Evolutionary conservation across 2,329 filamentous ascomycete species (phyloP).

Genomic region (Grosmannia huntii): DNA sequence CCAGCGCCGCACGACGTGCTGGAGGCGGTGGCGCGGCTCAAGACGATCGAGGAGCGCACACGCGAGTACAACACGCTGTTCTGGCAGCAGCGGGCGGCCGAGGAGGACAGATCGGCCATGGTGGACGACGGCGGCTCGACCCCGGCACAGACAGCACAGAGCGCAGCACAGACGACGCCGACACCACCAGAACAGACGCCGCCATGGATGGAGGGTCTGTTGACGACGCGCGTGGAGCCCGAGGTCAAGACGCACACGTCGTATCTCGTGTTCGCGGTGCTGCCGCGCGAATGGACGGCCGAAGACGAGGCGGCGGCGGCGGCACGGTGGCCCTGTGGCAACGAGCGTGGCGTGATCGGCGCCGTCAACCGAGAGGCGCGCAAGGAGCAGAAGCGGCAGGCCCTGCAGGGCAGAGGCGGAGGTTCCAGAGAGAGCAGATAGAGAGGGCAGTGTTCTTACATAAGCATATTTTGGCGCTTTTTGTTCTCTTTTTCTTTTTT

Average conservation of each 20-base stretch:
- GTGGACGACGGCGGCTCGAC: slow-evolving; percentile 6
- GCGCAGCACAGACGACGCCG: neutral
- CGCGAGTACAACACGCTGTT: slow-evolving; percentile 38
- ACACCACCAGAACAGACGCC: neutral
- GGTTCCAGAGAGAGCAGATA: neutral
- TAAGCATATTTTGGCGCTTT: neutral
- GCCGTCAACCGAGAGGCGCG: slow-evolving; percentile 39
- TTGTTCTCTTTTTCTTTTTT: no score
- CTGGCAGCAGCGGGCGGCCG: slow-evolving; percentile 8
- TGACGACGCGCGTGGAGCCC: slow-evolving; percentile 70
- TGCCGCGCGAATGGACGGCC: slow-evolving; percentile 76
- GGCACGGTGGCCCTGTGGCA: slow-evolving; percentile 49
- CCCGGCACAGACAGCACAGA: neutral
- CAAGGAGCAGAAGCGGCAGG: slow-evolving; percentile 43
- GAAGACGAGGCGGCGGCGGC: slow-evolving; percentile 63
- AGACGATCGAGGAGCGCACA: slow-evolving; percentile 58
- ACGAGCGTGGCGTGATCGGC: slow-evolving; percentile 38
- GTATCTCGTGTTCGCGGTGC: slow-evolving; percentile 85
- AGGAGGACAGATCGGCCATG: slow-evolving; percentile 6
- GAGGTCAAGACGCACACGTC: slow-evolving; percentile 94
- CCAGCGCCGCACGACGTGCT: slow-evolving; percentile 58
- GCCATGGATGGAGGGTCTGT: slow-evolving; percentile 57
- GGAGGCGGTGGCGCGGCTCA: slow-evolving; percentile 63
- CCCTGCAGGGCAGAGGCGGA: slow-evolving; percentile 25
- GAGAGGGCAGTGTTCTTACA: neutral